Conservation (phyloP, 129 eudicot genomes). For the Kitagawia praeruptora region DNA sequence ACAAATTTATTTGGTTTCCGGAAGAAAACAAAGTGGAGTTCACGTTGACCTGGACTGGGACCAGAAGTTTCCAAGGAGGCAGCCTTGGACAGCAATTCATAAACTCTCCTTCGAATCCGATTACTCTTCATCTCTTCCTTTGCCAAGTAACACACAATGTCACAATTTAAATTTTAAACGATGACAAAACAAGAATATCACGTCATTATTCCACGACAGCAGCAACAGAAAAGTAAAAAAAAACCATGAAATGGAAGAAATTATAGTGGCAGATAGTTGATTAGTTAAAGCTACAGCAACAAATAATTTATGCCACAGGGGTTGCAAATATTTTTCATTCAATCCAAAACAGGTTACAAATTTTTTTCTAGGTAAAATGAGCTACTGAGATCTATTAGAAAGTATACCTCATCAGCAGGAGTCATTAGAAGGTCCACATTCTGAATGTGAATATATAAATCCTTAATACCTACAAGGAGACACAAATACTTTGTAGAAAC, state of each 20-base stretch:
- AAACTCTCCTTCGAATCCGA: slow-evolving; percentile 65
- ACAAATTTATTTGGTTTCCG: slow-evolving; percentile 68
- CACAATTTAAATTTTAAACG: slow-evolving; percentile 3
- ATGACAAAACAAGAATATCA: background rate
- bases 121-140: slow-evolving; percentile 93
- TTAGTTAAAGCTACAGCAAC: background rate
- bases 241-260: background rate
- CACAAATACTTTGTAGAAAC: background rate
- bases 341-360: background rate
- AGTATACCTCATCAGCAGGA: slow-evolving; percentile 61
- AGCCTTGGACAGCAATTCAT: slow-evolving; percentile 84
- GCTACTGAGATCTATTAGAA: background rate
- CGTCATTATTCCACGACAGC: background rate
- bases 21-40: slow-evolving; percentile 83
- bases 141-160: slow-evolving; percentile 15
- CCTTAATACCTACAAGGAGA: slow-evolving; percentile 60
- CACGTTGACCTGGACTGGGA: slow-evolving; percentile 55
- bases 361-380: background rate
- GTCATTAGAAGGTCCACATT: slow-evolving; percentile 53
- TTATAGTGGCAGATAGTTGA: background rate
- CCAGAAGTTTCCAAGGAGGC: slow-evolving; percentile 33
- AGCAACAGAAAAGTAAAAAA: background rate
- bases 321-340: background rate
- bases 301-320: background rate
- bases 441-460: slow-evolving; percentile 44